phyloP scores from a whole-genome alignment of 108 stramenopile genomes.

The Chaetoceros muelleri region DNA sequence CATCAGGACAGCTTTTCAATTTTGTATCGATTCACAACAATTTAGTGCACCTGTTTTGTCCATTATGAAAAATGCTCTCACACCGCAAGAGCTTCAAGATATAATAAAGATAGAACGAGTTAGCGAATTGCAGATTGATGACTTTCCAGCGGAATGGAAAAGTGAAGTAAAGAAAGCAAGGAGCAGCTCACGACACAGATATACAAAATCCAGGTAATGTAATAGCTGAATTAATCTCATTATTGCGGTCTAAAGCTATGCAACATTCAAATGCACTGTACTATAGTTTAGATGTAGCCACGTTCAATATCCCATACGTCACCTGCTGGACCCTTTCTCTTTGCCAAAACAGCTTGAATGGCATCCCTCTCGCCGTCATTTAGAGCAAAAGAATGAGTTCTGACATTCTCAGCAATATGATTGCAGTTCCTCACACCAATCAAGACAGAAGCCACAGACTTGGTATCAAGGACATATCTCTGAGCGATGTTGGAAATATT shows the following conservation, averaged over 20 bases:
- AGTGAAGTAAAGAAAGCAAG: not conserved
- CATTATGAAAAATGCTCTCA: not conserved
- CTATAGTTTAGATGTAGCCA: constrained; percentile 27
- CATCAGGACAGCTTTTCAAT: not conserved
- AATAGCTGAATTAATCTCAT: too few relatives aligned
- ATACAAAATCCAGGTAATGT: too few relatives aligned
- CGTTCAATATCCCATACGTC: constrained; percentile 55
- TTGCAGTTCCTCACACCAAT: constrained; percentile 42
- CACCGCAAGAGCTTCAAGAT: not conserved
- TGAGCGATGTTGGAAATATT: constrained; percentile 40
- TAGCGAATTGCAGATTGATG: not conserved
- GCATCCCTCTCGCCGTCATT: constrained; percentile 29
- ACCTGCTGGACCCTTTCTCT: constrained; percentile 33
- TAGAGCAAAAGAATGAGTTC: constrained; percentile 29
- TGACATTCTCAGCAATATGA: constrained; percentile 34
- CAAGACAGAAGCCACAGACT: constrained; percentile 26
- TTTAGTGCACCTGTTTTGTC: not conserved
- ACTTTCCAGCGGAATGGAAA: constrained; percentile 1
- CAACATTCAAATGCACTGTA: too few relatives aligned
- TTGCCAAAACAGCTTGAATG: constrained; percentile 29
- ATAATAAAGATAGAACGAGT: not conserved
- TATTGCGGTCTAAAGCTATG: too few relatives aligned
- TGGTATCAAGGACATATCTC: constrained; percentile 44
- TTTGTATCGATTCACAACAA: not conserved
- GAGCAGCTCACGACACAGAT: too few relatives aligned